phyloP scores from a whole-genome alignment of 768 basidiomycete genomes.

The Termitomyces sp. region DNA sequence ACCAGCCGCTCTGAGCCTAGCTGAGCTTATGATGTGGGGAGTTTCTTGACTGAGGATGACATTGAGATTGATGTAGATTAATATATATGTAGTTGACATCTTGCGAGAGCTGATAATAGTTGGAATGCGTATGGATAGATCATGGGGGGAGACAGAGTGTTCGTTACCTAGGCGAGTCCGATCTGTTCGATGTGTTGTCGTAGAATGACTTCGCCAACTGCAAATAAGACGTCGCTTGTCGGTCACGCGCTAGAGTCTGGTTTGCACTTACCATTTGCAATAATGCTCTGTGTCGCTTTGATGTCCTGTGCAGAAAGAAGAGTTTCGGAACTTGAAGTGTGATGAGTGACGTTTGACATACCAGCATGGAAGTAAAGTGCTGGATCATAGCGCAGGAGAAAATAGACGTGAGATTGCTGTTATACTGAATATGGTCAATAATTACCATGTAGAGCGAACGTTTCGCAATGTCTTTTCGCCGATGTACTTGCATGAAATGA shows the following conservation, averaged over 20 bases:
- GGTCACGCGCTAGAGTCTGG: neutral
- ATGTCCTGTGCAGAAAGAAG: slow-evolving; percentile 44
- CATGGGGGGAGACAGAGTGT: neutral
- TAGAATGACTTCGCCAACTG: slow-evolving; percentile 66
- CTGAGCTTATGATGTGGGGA: neutral
- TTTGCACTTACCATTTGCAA: slow-evolving; percentile 47
- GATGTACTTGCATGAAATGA: slow-evolving; percentile 78
- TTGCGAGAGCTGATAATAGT: neutral
- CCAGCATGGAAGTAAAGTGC: slow-evolving; percentile 75
- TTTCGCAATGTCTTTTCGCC: slow-evolving; percentile 54
- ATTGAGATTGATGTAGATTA: neutral
- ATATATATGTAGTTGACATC: neutral
- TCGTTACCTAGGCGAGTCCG: slow-evolving; percentile 33
- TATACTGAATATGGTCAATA: slow-evolving; percentile 14
- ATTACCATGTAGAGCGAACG: slow-evolving; percentile 65
- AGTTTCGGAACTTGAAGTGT: neutral
- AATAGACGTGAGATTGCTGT: neutral
- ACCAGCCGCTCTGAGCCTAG: slow-evolving; percentile 29
- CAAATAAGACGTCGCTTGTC: neutral
- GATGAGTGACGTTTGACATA: slow-evolving; percentile 18
- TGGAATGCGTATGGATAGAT: neutral
- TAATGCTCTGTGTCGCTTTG: slow-evolving; percentile 62
- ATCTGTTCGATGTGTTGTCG: slow-evolving; percentile 59
- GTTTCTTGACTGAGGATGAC: neutral
- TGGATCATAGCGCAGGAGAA: slow-evolving; percentile 16